These are phyloP conservation scores for Pulchroboletus neoregius DNA, from an alignment of 1,284 basidiomycete genomes.

Conservation along the genomic window DNA sequence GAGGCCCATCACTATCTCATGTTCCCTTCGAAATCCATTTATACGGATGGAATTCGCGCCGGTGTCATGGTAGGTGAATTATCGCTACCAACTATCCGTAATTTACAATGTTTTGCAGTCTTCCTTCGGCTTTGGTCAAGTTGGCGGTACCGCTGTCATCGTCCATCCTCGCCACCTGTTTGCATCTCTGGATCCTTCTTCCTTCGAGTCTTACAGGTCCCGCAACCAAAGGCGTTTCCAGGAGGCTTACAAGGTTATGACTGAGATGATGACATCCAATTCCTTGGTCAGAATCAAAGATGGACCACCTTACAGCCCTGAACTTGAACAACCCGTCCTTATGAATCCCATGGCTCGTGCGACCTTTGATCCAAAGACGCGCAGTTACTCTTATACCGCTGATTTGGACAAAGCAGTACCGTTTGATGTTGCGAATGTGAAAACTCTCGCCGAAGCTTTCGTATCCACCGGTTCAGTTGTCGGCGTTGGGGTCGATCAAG, in stretches of 20 bases:
- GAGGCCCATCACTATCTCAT: slow-evolving; percentile 87
- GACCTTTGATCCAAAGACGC: slow-evolving; percentile 76
- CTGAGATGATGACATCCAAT: slow-evolving; percentile 91
- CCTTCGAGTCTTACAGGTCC: slow-evolving; percentile 73
- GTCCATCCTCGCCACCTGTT: slow-evolving; percentile 91
- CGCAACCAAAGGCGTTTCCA: slow-evolving; percentile 70
- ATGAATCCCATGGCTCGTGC: slow-evolving; percentile 93
- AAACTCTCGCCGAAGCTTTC: slow-evolving; percentile 55
- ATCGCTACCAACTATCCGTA: background rate
- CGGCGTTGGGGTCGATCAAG: slow-evolving; percentile 86
- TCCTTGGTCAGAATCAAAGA: slow-evolving; percentile 96
- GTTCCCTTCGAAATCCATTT: slow-evolving; percentile 96
- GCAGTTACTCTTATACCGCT: slow-evolving; percentile 76
- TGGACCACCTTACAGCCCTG: slow-evolving; percentile 83
- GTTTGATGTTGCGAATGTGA: slow-evolving; percentile 65
- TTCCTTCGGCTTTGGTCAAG: slow-evolving; percentile 99
- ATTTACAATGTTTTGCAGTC: slow-evolving; percentile 47
- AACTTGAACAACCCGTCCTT: slow-evolving; percentile 85
- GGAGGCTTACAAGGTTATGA: slow-evolving; percentile 89
- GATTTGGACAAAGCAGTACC: slow-evolving; percentile 56
- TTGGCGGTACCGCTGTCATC: slow-evolving; percentile 88
- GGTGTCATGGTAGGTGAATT: slow-evolving; percentile 70
- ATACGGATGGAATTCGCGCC: slow-evolving; percentile 88
- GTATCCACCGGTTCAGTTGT: slow-evolving; percentile 43
- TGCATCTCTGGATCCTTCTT: slow-evolving; percentile 70